A percentile compares a stretch with the other conserved stretches of the same genome.
These are phyloP conservation scores for Phaeophleospora eucalypticola DNA, from an alignment of 2,329 filamentous ascomycete species.

Conservation along the genomic window DNA sequence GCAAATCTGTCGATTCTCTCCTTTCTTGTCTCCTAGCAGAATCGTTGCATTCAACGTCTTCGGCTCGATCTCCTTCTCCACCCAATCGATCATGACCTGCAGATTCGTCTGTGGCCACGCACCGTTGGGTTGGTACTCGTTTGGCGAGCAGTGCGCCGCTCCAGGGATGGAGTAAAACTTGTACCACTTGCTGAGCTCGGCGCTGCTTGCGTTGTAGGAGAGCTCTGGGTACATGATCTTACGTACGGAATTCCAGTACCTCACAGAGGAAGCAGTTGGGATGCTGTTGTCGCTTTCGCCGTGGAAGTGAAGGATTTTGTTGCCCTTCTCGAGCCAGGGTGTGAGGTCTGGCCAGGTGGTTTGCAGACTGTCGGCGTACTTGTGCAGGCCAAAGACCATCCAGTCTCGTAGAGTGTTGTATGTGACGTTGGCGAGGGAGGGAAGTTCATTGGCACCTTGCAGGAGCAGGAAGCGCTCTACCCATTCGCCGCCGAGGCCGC, in stretches of 20 bases:
- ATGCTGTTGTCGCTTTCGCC: slow-evolving; percentile 54
- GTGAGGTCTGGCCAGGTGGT: slow-evolving; percentile 53
- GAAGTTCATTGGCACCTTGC: slow-evolving; percentile 28
- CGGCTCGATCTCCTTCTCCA: slow-evolving; percentile 16
- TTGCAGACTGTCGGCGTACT: slow-evolving; percentile 51
- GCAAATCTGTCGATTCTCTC: slow-evolving; percentile 16
- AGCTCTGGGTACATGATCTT: slow-evolving; percentile 47
- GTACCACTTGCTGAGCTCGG: slow-evolving; percentile 50
- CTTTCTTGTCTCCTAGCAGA: slow-evolving; percentile 15
- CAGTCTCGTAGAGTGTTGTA: slow-evolving; percentile 55
- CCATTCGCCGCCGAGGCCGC: slow-evolving; percentile 37
- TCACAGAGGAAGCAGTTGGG: slow-evolving; percentile 52
- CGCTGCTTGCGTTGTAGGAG: slow-evolving; percentile 36
- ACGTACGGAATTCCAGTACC: slow-evolving; percentile 54
- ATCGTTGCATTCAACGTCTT: slow-evolving; percentile 12
- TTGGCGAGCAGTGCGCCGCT: slow-evolving; percentile 50
- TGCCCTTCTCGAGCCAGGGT: slow-evolving; percentile 47
- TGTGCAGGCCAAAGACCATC: slow-evolving; percentile 49
- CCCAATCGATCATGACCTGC: slow-evolving; percentile 26
- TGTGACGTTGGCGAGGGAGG: slow-evolving; percentile 45
- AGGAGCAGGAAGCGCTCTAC: slow-evolving; percentile 43
- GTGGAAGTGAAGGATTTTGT: slow-evolving; percentile 57
- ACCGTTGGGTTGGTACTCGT: slow-evolving; percentile 34
- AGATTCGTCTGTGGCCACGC: slow-evolving; percentile 41
- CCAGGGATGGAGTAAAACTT: slow-evolving; percentile 53